Base-by-base conservation (phyloP, 306 rosid genomes). In the Rosa multiflora region DNA sequence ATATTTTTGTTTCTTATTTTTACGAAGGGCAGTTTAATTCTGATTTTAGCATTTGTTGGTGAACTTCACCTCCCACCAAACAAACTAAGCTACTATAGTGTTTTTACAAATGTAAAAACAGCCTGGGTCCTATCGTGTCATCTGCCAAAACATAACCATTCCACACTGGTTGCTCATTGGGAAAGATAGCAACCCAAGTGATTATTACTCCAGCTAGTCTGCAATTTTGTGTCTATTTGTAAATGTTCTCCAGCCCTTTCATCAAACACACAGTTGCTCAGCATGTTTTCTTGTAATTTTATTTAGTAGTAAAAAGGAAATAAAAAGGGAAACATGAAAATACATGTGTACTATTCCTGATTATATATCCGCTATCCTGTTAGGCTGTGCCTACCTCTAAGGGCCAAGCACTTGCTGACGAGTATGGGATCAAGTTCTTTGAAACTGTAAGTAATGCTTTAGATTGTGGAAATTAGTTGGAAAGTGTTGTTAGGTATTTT, bases 401-500 rank as follows among this genome's bases (percentile, higher is more conserved):
- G 84, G 99, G 97, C 63, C 99, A 95, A 85, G 99, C 96, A 80
- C 96, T 95, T 73, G 99, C 98, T 13, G 95, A 91, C 40, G 98
- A 95, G 78, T 92, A 95, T 70, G 99, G 99, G 63, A 95, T 95
- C 88, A 86, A 90, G 76, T 95, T 95, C 87, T 95, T 95, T 52
- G 99, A 92, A 87, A 95, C 99, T 58, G 98, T 91, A 87, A 92
- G 99, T 90, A 69, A 42, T 72, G 56, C 58, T 68, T 62, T 55
- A 44, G 48, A 82, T 63, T 66, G 67, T 67, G 32, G 73, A 63
- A 73, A 66, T 67, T 83, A 62, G 75, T 70, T 67, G 67, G 46
- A 3, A 39, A 42, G 6, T 55, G 58, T 64, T 44, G 68, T 39
- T 5, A 9, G 29, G 13, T 59, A 74, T 76, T 46, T 10, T 49